These are phyloP conservation scores for Vitis hybrid DNA, from an alignment of 177 flowering plant genomes.

Conservation along the genomic window DNA sequence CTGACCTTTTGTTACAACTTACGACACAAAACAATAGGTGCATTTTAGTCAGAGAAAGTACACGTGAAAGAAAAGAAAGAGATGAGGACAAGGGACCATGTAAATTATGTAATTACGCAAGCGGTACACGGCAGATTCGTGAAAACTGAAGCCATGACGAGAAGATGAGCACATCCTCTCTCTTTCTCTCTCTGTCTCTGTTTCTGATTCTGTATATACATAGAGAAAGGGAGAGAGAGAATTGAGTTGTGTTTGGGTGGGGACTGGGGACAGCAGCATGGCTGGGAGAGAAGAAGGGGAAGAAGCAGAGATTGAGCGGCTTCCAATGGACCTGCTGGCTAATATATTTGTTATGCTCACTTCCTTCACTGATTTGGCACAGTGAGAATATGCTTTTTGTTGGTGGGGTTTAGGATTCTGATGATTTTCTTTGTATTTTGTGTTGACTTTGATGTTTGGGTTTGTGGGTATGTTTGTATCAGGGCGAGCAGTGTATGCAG, in stretches of 20 bases:
- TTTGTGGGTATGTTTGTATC: not conserved
- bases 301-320: constrained; percentile 66
- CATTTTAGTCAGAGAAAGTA: too few relatives aligned
- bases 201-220: not conserved
- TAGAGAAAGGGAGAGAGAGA: too few relatives aligned
- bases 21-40: too few relatives aligned
- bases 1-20: too few relatives aligned
- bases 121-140: too few relatives aligned
- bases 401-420: too few relatives aligned
- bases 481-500: constrained; percentile 78
- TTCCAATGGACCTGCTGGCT: constrained; percentile 74
- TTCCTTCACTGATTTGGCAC: constrained; percentile 87
- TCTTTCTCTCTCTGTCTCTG: not conserved
- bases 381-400: constrained; percentile 34
- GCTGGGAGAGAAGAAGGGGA: constrained; percentile 8
- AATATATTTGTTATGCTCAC: constrained; percentile 54
- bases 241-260: too few relatives aligned
- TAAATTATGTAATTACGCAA: too few relatives aligned
- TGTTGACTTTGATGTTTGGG: constrained; percentile 3
- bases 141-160: not conserved
- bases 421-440: not conserved
- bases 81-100: too few relatives aligned
- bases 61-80: too few relatives aligned
- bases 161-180: constrained; percentile 4
- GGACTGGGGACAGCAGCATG: too few relatives aligned